Conservation (phyloP, 345 rosid genomes). For the Eucalyptus pauciflora region DNA sequence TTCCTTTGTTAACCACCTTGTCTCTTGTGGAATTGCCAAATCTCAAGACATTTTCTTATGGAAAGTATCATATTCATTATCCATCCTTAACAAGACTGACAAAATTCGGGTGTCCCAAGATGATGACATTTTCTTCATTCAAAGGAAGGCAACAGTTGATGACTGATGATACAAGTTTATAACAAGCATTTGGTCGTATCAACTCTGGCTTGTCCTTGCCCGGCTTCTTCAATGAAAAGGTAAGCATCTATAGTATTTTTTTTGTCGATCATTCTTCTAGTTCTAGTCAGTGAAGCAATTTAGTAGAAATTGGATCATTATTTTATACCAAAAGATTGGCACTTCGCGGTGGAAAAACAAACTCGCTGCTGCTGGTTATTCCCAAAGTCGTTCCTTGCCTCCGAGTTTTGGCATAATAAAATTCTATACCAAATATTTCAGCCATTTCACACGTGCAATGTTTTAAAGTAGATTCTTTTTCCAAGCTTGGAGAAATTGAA, state of each 20-base stretch:
- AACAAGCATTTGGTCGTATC: not conserved
- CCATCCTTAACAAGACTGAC: not conserved
- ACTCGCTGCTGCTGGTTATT: too few relatives aligned
- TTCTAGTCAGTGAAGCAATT: not conserved
- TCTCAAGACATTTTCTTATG: not conserved
- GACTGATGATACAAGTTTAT: fast-evolving
- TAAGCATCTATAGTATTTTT: not conserved
- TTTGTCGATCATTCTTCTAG: not conserved
- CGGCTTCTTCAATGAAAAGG: not conserved
- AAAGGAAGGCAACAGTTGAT: not conserved
- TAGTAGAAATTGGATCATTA: not conserved
- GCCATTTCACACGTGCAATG: too few relatives aligned
- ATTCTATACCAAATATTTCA: too few relatives aligned
- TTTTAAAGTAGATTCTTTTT: not conserved
- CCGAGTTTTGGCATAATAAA: too few relatives aligned
- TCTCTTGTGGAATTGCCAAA: not conserved
- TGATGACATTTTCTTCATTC: not conserved
- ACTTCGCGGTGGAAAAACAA: fast-evolving
- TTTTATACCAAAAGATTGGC: not conserved
- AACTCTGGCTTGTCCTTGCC: not conserved
- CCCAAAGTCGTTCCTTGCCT: too few relatives aligned
- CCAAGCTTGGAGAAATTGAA: not conserved
- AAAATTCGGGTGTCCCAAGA: not conserved
- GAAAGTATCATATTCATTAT: not conserved
- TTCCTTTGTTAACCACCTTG: not conserved